phyloP scores from a whole-genome alignment of 768 basidiomycete genomes.

The Pisolithus tinctorius region DNA sequence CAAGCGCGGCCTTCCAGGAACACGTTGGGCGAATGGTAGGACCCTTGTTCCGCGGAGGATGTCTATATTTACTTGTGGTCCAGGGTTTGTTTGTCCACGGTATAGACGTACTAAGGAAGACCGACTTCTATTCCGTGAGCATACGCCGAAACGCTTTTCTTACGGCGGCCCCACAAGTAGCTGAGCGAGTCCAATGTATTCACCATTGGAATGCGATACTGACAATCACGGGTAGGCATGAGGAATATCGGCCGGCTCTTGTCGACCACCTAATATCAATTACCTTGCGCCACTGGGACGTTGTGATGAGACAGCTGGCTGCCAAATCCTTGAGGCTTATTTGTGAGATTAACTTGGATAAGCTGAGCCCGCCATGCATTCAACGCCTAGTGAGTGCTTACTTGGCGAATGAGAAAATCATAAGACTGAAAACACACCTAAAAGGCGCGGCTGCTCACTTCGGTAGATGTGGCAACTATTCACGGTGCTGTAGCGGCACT shows the following conservation, averaged over 20 bases:
- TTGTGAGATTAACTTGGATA: constrained; percentile 51
- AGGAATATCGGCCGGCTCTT: constrained; percentile 64
- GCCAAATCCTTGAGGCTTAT: constrained; percentile 69
- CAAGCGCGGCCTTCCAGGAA: constrained; percentile 97
- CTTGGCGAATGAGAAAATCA: constrained; percentile 4
- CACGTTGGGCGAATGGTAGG: constrained; percentile 89
- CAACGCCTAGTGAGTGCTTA: constrained; percentile 44
- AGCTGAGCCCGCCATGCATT: constrained; percentile 44
- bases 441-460: constrained; percentile 52
- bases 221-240: constrained; percentile 45
- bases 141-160: constrained; percentile 78
- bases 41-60: constrained; percentile 6
- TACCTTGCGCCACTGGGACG: constrained; percentile 86
- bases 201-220: constrained; percentile 5
- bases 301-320: constrained; percentile 67
- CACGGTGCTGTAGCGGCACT: constrained; percentile 80
- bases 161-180: constrained; percentile 79
- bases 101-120: constrained; percentile 85
- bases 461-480: constrained; percentile 61
- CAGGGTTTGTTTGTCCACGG: constrained; percentile 91
- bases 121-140: constrained; percentile 94
- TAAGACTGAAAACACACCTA: constrained; percentile 7
- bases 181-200: constrained; percentile 53
- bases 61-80: constrained; percentile 13
- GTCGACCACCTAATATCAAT: constrained; percentile 68